Evolutionary conservation across 257 asterid genomes (phyloP).

Genomic region (Craterostigma plantagineum): DNA sequence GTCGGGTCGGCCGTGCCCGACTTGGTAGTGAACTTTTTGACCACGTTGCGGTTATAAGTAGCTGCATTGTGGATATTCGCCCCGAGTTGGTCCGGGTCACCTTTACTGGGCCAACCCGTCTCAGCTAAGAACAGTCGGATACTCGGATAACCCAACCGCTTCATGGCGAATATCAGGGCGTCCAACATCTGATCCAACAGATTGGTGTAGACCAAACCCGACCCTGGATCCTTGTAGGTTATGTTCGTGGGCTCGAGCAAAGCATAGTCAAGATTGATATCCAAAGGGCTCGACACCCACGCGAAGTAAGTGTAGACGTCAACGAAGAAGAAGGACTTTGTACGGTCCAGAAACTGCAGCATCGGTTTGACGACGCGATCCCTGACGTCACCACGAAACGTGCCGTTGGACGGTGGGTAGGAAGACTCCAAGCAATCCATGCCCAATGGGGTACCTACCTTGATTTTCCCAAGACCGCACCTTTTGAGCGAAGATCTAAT

Average conservation of each 20-base stretch:
- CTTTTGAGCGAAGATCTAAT: conserved; percentile 44
- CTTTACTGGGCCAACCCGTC: conserved; percentile 89
- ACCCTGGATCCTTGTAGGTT: conserved; percentile 44
- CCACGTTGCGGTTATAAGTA: conserved; percentile 58
- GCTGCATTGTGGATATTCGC: conserved; percentile 61
- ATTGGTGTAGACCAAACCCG: conserved; percentile 42
- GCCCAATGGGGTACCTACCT: conserved; percentile 75
- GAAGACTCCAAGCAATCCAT: conserved; percentile 65
- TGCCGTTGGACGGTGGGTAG: conserved; percentile 65
- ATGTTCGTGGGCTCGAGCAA: conserved; percentile 33
- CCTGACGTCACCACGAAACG: conserved; percentile 45
- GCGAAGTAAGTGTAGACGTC: conserved; percentile 78
- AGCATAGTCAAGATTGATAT: conserved; percentile 53
- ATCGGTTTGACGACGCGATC: conserved; percentile 40
- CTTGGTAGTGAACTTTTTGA: conserved; percentile 30
- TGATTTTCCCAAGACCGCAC: conserved; percentile 33
- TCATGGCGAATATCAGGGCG: conserved; percentile 50
- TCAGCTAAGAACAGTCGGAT: conserved; percentile 60
- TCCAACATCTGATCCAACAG: conserved; percentile 80
- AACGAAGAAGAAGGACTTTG: conserved; percentile 71
- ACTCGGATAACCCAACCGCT: conserved; percentile 48
- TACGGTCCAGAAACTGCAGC: conserved; percentile 37
- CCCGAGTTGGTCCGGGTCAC: conserved; percentile 63
- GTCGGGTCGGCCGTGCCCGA: conserved; percentile 75
- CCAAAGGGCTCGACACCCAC: conserved; percentile 41